phyloP scores from a whole-genome alignment of 148 eudicot genomes.

The Selenicereus undatus region DNA sequence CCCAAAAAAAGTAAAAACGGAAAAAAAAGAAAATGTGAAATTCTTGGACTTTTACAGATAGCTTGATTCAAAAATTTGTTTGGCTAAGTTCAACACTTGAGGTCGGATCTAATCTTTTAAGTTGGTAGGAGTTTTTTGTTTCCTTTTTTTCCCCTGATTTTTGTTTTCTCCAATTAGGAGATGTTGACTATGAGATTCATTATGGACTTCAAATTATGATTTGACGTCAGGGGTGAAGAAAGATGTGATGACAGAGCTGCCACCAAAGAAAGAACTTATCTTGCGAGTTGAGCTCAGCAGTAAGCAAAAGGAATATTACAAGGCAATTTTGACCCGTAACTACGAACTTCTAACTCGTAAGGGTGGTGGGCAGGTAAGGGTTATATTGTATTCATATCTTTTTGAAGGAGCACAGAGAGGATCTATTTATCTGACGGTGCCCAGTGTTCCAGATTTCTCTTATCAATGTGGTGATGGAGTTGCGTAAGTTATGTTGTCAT shows the following conservation, averaged over 20 bases:
- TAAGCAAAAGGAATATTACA: slow-evolving; percentile 96
- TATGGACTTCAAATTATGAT: slow-evolving; percentile 5
- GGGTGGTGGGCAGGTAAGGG: slow-evolving; percentile 89
- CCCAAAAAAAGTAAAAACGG: too few species aligned
- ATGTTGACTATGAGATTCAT: background rate
- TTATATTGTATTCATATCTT: background rate
- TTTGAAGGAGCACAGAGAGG: background rate
- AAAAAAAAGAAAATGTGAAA: background rate
- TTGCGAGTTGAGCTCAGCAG: slow-evolving; percentile 89
- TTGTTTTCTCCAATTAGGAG: background rate
- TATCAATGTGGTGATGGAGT: slow-evolving; percentile 92
- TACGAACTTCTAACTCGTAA: slow-evolving; percentile 84
- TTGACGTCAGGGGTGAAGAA: slow-evolving; percentile 81
- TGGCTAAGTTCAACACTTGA: background rate
- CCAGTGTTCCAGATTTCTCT: slow-evolving; percentile 63
- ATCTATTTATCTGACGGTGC: slow-evolving; percentile 18
- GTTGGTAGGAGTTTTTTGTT: background rate
- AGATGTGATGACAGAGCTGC: slow-evolving; percentile 92
- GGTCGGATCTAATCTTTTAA: background rate
- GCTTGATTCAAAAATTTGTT: too few species aligned
- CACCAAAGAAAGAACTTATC: slow-evolving; percentile 96
- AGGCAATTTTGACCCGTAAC: slow-evolving; percentile 96
- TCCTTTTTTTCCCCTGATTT: background rate
- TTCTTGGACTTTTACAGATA: background rate
- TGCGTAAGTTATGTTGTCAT: slow-evolving; percentile 95